These are phyloP conservation scores for Amanita pseudoporphyria DNA, from an alignment of 768 basidiomycete genomes.

Conservation along the genomic window DNA sequence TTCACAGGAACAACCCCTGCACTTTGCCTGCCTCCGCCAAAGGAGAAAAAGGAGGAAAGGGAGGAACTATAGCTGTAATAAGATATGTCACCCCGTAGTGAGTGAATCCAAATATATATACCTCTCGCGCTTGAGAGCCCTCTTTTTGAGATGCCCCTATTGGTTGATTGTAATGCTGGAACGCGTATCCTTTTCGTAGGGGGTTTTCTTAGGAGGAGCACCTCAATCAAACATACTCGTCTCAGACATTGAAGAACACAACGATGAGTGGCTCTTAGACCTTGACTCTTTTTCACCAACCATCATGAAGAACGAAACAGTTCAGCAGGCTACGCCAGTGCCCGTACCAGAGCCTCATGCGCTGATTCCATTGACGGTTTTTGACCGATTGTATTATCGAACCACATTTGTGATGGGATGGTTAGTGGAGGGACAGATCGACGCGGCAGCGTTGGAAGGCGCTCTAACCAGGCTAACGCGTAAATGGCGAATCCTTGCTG, in stretches of 20 bases:
- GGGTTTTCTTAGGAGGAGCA: not conserved
- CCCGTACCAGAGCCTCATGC: slow-evolving; percentile 7
- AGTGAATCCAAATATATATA: not conserved
- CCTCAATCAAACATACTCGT: not conserved
- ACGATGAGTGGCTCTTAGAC: not conserved
- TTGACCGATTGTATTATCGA: slow-evolving; percentile 15
- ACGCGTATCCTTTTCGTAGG: not conserved
- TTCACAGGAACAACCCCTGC: slow-evolving; percentile 82
- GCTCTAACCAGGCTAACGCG: slow-evolving; percentile 18
- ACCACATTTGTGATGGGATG: slow-evolving; percentile 24
- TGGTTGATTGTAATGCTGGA: not conserved
- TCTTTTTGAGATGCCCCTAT: not conserved
- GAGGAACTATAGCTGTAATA: not conserved
- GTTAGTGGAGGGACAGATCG: slow-evolving; percentile 23
- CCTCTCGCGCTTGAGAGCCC: not conserved
- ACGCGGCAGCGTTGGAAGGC: slow-evolving; percentile 14
- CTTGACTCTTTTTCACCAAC: not conserved
- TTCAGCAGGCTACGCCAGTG: not conserved
- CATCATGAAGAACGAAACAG: not conserved
- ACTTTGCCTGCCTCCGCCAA: slow-evolving; percentile 54
- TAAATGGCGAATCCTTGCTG: slow-evolving; percentile 25
- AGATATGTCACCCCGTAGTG: not conserved
- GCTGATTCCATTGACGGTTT: slow-evolving; percentile 16
- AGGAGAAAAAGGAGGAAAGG: slow-evolving; percentile 18
- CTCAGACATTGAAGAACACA: not conserved